phyloP scores from a whole-genome alignment of 192 early-diverging fungal species.

The Podila epicladia region DNA sequence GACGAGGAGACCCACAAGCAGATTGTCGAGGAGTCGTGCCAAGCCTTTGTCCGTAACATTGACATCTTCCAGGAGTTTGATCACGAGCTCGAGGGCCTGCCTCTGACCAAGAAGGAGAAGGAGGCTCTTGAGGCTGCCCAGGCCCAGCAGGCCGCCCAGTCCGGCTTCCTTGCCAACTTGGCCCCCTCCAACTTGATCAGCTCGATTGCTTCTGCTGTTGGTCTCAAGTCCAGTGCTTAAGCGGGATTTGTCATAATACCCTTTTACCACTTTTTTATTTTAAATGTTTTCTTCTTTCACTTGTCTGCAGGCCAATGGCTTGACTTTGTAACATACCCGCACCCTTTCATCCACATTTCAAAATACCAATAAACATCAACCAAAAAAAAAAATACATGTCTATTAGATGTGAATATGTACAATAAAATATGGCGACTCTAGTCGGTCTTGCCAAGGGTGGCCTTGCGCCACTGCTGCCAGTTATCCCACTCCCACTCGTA shows the following conservation, averaged over 20 bases:
- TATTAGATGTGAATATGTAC: neutral
- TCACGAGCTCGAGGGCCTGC: conserved; percentile 15
- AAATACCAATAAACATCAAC: neutral
- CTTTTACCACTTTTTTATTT: neutral
- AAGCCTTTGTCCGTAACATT: conserved; percentile 24
- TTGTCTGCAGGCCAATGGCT: neutral
- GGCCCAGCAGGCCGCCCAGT: neutral
- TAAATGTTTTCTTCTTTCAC: neutral
- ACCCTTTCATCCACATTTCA: neutral
- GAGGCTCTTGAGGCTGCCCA: conserved; percentile 9
- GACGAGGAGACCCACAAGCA: conserved; percentile 9
- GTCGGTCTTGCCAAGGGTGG: conserved; percentile 15
- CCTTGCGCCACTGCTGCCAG: conserved; percentile 42
- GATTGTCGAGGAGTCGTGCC: conserved; percentile 26
- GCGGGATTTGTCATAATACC: neutral
- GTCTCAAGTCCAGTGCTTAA: neutral
- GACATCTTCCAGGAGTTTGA: conserved; percentile 43
- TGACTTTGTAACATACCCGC: neutral
- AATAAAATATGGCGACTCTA: neutral
- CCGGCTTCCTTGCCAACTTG: neutral
- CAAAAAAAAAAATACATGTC: neutral
- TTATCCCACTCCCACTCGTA: conserved; percentile 44
- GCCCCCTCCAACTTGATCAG: neutral
- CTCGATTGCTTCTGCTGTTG: conserved; percentile 6
- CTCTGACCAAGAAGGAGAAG: conserved; percentile 16